These are phyloP conservation scores for Pichia sp. DNA, from an alignment of 1,139 yeast genomes.

Conservation along the genomic window DNA sequence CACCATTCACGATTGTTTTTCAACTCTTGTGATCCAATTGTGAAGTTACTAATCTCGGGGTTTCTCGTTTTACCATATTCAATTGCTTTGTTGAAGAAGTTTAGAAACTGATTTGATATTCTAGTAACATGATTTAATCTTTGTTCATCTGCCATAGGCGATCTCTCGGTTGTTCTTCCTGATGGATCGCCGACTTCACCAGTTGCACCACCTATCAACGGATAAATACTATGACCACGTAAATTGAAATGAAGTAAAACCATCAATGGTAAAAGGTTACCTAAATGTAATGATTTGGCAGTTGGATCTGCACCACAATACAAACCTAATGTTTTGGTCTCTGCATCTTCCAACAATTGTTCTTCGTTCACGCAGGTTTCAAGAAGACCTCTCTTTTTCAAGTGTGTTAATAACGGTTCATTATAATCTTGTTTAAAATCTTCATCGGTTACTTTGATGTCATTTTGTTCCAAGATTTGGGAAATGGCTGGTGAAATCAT, in stretches of 20 bases:
- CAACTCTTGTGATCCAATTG: constrained; percentile 33
- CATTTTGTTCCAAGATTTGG: constrained; percentile 16
- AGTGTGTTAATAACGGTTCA: constrained; percentile 39
- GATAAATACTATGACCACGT: constrained; percentile 76
- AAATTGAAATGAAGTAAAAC: constrained; percentile 75
- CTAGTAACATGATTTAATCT: constrained; percentile 52
- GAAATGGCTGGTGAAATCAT: constrained; percentile 25
- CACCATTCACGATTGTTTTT: constrained; percentile 80
- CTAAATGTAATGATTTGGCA: constrained; percentile 82
- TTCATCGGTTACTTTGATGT: constrained; percentile 18
- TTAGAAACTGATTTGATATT: constrained; percentile 56
- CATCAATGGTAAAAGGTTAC: constrained; percentile 83
- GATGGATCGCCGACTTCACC: constrained; percentile 97
- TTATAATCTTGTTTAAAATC: constrained; percentile 32
- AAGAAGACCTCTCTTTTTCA: constrained; percentile 42
- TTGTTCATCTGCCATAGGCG: constrained; percentile 43
- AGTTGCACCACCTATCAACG: constrained; percentile 96
- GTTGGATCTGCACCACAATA: constrained; percentile 98
- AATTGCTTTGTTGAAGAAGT: constrained; percentile 58
- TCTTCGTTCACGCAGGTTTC: constrained; percentile 45
- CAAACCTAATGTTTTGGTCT: constrained; percentile 42
- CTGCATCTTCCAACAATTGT: constrained; percentile 34
- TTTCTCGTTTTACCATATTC: constrained; percentile 53
- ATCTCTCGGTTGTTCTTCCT: constrained; percentile 75
- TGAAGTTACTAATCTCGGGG: constrained; percentile 32